phyloP scores from a whole-genome alignment of 1,284 basidiomycete species.

The Leccinum subrobustum region DNA sequence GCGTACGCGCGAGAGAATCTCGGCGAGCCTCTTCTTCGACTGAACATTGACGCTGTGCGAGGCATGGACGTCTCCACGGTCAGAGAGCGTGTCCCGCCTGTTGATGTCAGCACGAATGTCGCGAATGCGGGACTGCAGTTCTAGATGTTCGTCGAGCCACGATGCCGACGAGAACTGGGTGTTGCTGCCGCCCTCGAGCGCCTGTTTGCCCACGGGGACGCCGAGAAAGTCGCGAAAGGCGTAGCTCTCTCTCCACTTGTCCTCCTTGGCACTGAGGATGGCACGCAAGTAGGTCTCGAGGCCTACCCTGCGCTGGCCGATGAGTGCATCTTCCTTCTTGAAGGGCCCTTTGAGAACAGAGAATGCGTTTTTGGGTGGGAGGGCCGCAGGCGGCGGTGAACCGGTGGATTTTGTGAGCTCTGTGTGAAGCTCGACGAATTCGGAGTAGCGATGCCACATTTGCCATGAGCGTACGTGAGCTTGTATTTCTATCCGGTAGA shows the following conservation, averaged over 20 bases:
- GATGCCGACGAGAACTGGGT: conserved; percentile 67
- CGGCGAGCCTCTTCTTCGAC: conserved; percentile 82
- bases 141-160: conserved; percentile 85
- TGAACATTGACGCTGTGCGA: conserved; percentile 81
- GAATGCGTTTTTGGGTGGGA: conserved; percentile 83
- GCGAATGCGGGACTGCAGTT: conserved; percentile 72
- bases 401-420: conserved; percentile 75
- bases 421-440: conserved; percentile 85
- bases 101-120: conserved; percentile 82
- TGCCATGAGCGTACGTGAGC: conserved; percentile 88
- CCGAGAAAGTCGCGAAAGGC: conserved; percentile 89
- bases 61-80: conserved; percentile 67
- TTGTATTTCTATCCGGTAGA: conserved; percentile 79
- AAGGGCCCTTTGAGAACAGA: conserved; percentile 48
- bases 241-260: conserved; percentile 76
- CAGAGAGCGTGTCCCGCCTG: conserved; percentile 80
- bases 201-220: conserved; percentile 64
- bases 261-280: conserved; percentile 78
- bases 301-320: conserved; percentile 72
- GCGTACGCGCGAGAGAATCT: conserved; percentile 67
- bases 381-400: conserved; percentile 66
- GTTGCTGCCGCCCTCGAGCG: conserved; percentile 28
- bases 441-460: conserved; percentile 91
- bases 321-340: conserved; percentile 42
- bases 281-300: conserved; percentile 88